These are phyloP conservation scores for Suhomyces choctaworum DNA, from an alignment of 1,139 yeast genomes.

Conservation along the genomic window DNA sequence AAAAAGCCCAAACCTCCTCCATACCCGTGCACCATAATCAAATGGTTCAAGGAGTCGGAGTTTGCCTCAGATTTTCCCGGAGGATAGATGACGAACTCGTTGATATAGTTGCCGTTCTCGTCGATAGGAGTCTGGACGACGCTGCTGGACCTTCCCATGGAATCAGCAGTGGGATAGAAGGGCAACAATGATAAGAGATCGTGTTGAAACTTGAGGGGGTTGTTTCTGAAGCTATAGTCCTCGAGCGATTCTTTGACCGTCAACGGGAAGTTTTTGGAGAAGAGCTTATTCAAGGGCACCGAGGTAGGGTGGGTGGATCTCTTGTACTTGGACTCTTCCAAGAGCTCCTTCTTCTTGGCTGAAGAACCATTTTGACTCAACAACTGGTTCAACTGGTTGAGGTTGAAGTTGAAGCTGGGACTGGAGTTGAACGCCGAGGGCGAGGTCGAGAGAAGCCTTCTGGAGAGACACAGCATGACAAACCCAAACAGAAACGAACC, in stretches of 20 bases:
- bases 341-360: slow-evolving; percentile 1
- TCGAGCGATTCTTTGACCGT: slow-evolving; percentile 49
- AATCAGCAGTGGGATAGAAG: slow-evolving; percentile 38
- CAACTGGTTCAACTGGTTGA: slow-evolving; percentile 13
- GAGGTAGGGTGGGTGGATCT: slow-evolving; percentile 65
- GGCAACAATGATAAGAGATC: slow-evolving; percentile 48
- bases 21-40: slow-evolving; percentile 72
- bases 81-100: slow-evolving; percentile 64
- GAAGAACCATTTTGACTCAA: slow-evolving; percentile 1
- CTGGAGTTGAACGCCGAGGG: slow-evolving; percentile 6
- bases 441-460: slow-evolving; percentile 6
- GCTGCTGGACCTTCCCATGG: slow-evolving; percentile 31
- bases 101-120: slow-evolving; percentile 49
- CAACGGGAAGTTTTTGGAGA: slow-evolving; percentile 59
- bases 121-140: slow-evolving; percentile 43
- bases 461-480: slow-evolving; percentile 2
- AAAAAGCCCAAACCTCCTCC: slow-evolving; percentile 79
- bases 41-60: slow-evolving; percentile 47
- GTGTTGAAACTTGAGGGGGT: slow-evolving; percentile 51
- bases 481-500: too few species aligned
- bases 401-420: slow-evolving; percentile 15
- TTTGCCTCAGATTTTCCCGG: slow-evolving; percentile 30
- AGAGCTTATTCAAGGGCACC: slow-evolving; percentile 53
- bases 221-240: slow-evolving; percentile 47
- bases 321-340: slow-evolving; percentile 27